phyloP scores from a whole-genome alignment of 495 filamentous ascomycete genomes.

The Tricharina praecox region DNA sequence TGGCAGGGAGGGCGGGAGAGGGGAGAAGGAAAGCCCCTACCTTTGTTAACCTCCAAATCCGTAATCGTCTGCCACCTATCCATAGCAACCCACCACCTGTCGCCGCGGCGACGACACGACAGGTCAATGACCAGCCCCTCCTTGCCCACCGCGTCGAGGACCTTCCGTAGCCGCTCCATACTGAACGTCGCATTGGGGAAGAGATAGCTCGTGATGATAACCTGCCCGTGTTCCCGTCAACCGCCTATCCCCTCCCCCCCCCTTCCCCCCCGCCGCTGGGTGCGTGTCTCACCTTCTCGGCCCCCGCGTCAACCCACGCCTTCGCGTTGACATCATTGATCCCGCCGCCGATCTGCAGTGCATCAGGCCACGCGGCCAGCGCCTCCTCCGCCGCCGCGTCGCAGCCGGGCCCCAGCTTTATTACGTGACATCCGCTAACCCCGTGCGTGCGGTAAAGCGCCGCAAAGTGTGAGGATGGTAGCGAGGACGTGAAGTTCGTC shows the following conservation, averaged over 20 bases:
- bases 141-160: slow-evolving; percentile 51
- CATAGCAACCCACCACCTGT: slow-evolving; percentile 82
- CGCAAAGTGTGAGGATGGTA: slow-evolving; percentile 65
- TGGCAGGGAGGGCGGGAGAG: too few relatives aligned
- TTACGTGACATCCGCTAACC: slow-evolving; percentile 72
- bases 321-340: slow-evolving; percentile 69
- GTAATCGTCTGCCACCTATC: slow-evolving; percentile 97
- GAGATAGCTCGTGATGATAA: slow-evolving; percentile 44
- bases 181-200: slow-evolving; percentile 75
- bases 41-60: slow-evolving; percentile 77
- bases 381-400: slow-evolving; percentile 62
- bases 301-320: slow-evolving; percentile 73
- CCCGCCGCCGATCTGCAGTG: slow-evolving; percentile 77
- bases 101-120: slow-evolving; percentile 60
- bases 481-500: slow-evolving; percentile 78
- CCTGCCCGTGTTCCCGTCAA: too few relatives aligned
- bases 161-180: slow-evolving; percentile 48
- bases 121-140: slow-evolving; percentile 84
- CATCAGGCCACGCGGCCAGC: slow-evolving; percentile 53
- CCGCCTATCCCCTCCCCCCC: slow-evolving; percentile 15
- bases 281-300: slow-evolving; percentile 56
- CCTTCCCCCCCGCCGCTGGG: slow-evolving; percentile 12
- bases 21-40: slow-evolving; percentile 31
- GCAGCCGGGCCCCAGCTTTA: slow-evolving; percentile 86
- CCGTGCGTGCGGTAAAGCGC: slow-evolving; percentile 55